These are phyloP conservation scores for Dothiorella sarmentorum DNA, from an alignment of 2,329 filamentous ascomycete species.

Conservation along the genomic window DNA sequence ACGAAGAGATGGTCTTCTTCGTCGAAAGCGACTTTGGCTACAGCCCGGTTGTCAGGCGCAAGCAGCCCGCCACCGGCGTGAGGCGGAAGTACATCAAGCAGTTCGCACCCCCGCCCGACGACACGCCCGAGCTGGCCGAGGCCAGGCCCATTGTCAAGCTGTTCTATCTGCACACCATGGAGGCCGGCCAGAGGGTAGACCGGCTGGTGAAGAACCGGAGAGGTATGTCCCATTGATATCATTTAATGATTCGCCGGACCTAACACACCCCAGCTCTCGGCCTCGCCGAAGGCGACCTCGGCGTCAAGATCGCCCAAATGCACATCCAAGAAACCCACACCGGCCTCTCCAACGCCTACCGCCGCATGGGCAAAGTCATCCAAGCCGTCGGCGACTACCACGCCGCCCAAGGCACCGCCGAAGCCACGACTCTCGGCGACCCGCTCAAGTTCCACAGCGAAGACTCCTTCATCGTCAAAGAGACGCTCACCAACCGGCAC, in stretches of 20 bases:
- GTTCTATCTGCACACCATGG: constrained; percentile 94
- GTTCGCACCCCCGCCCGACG: constrained; percentile 94
- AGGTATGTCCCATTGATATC: constrained; percentile 53
- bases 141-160: constrained; percentile 88
- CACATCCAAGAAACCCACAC: constrained; percentile 85
- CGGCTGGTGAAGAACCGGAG: constrained; percentile 86
- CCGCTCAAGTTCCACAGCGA: constrained; percentile 92
- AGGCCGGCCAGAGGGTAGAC: constrained; percentile 95
- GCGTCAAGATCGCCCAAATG: constrained; percentile 83
- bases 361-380: constrained; percentile 89
- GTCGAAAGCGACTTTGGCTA: constrained; percentile 99
- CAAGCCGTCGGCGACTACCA: constrained; percentile 94
- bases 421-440: constrained; percentile 91
- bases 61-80: constrained; percentile 94
- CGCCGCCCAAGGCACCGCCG: constrained; percentile 91
- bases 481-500: constrained; percentile 95
- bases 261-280: constrained; percentile 66
- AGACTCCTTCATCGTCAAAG: constrained; percentile 96
- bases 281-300: constrained; percentile 87
- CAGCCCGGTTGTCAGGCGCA: constrained; percentile 90
- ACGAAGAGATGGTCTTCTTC: constrained; percentile 96
- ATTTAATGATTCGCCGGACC: neutral
- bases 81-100: constrained; percentile 95
- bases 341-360: constrained; percentile 84
- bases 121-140: constrained; percentile 89